Conservation (phyloP, 306 rosid species). For the Astragalus glycyphyllos region DNA sequence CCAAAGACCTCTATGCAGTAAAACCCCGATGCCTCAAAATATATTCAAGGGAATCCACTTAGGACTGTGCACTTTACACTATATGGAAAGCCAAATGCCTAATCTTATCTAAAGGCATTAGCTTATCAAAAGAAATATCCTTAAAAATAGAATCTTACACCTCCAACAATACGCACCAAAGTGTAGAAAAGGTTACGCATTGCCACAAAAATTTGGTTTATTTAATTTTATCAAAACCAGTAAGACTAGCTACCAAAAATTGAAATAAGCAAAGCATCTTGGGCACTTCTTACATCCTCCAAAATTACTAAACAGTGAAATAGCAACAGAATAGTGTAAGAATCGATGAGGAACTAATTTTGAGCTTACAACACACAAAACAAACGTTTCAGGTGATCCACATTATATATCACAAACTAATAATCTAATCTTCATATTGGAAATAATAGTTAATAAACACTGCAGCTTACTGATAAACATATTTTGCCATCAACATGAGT, state of each 20-base stretch:
- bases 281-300: not conserved
- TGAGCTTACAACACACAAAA: not conserved
- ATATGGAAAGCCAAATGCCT: conserved; percentile 6
- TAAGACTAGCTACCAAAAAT: conserved; percentile 14
- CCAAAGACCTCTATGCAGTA: conserved; percentile 7
- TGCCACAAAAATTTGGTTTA: not conserved
- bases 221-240: not conserved
- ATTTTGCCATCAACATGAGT: not conserved
- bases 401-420: conserved; percentile 14
- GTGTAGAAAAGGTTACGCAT: conserved; percentile 30
- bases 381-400: conserved; percentile 13
- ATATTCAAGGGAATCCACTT: not conserved
- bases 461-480: not conserved
- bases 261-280: not conserved
- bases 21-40: conserved; percentile 29
- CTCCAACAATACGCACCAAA: conserved; percentile 26
- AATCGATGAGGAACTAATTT: conserved; percentile 1
- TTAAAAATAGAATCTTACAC: conserved; percentile 1
- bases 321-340: conserved; percentile 14
- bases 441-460: conserved; percentile 8
- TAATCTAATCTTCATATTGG: not conserved
- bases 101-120: not conserved
- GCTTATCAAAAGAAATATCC: conserved; percentile 20
- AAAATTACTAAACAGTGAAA: not conserved
- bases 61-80: conserved; percentile 1